Evolutionary conservation across 345 rosid species (phyloP), one percentile per base, ranked within the genome.

Genomic region (Bruguiera parviflora): DNA sequence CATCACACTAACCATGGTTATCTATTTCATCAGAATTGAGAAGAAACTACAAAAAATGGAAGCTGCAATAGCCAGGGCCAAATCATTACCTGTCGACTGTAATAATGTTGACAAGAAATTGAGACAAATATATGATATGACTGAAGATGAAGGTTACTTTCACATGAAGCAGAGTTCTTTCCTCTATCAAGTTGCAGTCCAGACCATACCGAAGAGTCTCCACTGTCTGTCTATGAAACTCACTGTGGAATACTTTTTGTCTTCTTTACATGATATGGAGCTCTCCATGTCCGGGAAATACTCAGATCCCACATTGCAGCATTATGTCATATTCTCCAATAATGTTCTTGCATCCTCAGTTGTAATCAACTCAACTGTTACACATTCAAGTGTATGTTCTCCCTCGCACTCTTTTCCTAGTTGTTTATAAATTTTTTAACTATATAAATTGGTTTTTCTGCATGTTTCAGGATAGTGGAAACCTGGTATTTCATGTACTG

Each of bases 101-200:
- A 85, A 86, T 75, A 95, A 92, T 60, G 87, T 95, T 74, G 95
- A 89, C 91, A 95, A 87, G 84, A 95, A 92, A 82, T 58, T 92
- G 82, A 85, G 96, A 71, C 99, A 95, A 82, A 87, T 95, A 72
- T 83, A 84, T 70, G 99, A 95, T 71, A 66, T 89, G 84, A 88
- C 96, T 0, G 93, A 87, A 73, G 98, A 89, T 77, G 99, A 95
- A 85, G 91, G 97, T 63, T 84, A 84, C 78, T 92, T 92, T 78
- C 88, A 93, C 83, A 83, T 80, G 87, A 90, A 84, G 81, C 93
- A 86, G 84, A 85, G 88, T 79, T 87, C 87, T 73, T 88, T 81
- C 81, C 88, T 88, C 60, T 86, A 68, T 63, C 80, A 77, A 63
- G 73, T 77, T 37, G 73, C 77, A 52, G 73, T 77, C 8, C 73